Conservation (phyloP, 2,329 filamentous ascomycete species). For the Fusarium sp. region DNA sequence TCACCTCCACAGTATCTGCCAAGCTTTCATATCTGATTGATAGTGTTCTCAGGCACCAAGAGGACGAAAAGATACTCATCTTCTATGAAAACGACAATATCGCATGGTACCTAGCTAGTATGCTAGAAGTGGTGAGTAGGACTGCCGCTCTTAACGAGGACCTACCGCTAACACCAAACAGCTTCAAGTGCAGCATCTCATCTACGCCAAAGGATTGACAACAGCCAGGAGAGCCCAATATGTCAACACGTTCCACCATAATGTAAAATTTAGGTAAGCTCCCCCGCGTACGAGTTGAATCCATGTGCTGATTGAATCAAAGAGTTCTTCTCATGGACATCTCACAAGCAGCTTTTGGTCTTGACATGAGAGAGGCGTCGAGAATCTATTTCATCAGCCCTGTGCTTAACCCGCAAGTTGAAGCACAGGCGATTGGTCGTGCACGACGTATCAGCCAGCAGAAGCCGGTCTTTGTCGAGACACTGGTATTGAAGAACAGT, state of each 20-base stretch:
- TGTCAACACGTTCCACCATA: slow-evolving; percentile 81
- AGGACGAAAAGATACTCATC: slow-evolving; percentile 85
- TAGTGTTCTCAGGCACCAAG: slow-evolving; percentile 75
- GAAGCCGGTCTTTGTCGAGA: slow-evolving; percentile 85
- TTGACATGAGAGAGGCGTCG: slow-evolving; percentile 86
- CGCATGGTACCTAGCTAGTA: slow-evolving; percentile 86
- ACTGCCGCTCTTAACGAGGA: neutral
- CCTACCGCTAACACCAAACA: slow-evolving; percentile 44
- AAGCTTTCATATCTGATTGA: slow-evolving; percentile 91
- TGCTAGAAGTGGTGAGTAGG: slow-evolving; percentile 75
- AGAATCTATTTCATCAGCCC: slow-evolving; percentile 92
- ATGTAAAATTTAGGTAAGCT: slow-evolving; percentile 68
- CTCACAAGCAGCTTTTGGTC: slow-evolving; percentile 86
- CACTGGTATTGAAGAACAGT: slow-evolving; percentile 81
- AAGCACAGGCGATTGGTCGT: slow-evolving; percentile 92
- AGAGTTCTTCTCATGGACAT: slow-evolving; percentile 91
- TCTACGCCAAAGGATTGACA: slow-evolving; percentile 75
- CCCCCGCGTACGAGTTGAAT: neutral
- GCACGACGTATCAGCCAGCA: slow-evolving; percentile 89
- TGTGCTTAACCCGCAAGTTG: slow-evolving; percentile 85
- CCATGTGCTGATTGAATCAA: slow-evolving; percentile 12
- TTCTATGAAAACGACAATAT: slow-evolving; percentile 93
- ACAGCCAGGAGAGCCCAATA: slow-evolving; percentile 76
- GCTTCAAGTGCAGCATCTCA: slow-evolving; percentile 72
- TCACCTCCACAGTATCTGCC: slow-evolving; percentile 85